These are phyloP conservation scores for Amanita polypyramis DNA, from an alignment of 768 basidiomycete genomes.

Conservation along the genomic window DNA sequence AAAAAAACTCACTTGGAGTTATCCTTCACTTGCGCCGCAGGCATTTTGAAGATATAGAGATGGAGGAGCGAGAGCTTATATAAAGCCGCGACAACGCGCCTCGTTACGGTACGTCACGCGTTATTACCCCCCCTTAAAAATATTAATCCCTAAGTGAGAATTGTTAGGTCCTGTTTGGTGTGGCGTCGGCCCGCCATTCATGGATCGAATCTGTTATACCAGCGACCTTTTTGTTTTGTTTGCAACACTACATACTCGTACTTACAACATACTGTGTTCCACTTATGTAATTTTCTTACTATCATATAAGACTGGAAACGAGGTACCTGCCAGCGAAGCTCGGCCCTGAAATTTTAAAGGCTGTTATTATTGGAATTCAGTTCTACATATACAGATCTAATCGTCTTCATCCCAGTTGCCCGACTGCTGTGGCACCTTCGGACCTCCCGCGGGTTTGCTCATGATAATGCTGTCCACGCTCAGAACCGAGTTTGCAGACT, in stretches of 20 bases:
- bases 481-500: conserved; percentile 83
- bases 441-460: conserved; percentile 87
- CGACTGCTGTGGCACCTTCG: conserved; percentile 78
- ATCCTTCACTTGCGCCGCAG: background rate
- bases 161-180: too few species aligned
- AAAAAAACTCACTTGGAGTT: background rate
- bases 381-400: conserved; percentile 13
- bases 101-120: conserved; percentile 3
- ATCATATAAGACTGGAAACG: too few species aligned
- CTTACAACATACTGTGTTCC: too few species aligned
- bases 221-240: too few species aligned
- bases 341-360: too few species aligned
- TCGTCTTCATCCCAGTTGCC: conserved; percentile 84
- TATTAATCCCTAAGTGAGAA: too few species aligned
- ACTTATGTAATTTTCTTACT: too few species aligned
- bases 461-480: conserved; percentile 98
- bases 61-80: background rate
- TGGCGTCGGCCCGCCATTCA: too few species aligned
- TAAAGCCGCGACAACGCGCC: background rate
- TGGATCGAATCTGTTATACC: too few species aligned
- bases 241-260: too few species aligned
- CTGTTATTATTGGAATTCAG: too few species aligned
- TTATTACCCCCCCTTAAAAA: background rate
- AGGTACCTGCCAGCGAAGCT: too few species aligned
- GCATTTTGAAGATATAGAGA: background rate